Percentiles rank a stretch among this genome's conserved stretches.
Evolutionary conservation across 1,284 basidiomycete genomes (phyloP).

Genomic region (Malassezia nana): DNA sequence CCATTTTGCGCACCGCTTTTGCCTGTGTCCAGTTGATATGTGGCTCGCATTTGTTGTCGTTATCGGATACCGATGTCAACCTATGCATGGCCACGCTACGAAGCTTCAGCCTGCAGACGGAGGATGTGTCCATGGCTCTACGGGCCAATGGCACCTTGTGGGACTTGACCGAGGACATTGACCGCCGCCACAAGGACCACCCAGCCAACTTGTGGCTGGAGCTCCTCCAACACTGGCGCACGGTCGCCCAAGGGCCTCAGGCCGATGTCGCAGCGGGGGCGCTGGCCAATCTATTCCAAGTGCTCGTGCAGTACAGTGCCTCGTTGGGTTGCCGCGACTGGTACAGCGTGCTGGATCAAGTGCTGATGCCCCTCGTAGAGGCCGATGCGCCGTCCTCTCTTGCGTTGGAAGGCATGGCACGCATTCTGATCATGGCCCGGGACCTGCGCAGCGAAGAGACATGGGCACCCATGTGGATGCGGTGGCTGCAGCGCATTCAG

Average conservation of each 20-base stretch:
- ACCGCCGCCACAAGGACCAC: constrained; percentile 19
- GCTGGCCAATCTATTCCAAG: constrained; percentile 87
- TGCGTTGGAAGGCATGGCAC: constrained; percentile 71
- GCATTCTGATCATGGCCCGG: constrained; percentile 67
- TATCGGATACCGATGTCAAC: constrained; percentile 69
- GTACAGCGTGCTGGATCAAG: constrained; percentile 58
- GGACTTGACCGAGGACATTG: constrained; percentile 44
- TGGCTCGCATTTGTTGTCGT: constrained; percentile 68
- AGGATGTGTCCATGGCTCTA: constrained; percentile 86
- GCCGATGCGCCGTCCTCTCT: constrained; percentile 54
- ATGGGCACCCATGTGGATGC: constrained; percentile 5
- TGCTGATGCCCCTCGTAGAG: constrained; percentile 79
- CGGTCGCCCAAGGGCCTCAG: constrained; percentile 68
- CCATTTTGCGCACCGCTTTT: constrained; percentile 71
- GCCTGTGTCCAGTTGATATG: constrained; percentile 87
- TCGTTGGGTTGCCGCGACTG: constrained; percentile 69
- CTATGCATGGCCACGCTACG: constrained; percentile 80
- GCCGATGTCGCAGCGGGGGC: constrained; percentile 83
- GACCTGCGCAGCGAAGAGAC: constrained; percentile 54
- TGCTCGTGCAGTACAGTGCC: constrained; percentile 81
- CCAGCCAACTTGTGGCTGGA: constrained; percentile 63
- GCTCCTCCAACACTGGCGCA: constrained; percentile 70
- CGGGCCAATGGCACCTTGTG: constrained; percentile 52
- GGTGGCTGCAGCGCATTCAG: constrained; percentile 8
- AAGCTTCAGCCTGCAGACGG: constrained; percentile 73